Base-by-base conservation (phyloP, 768 basidiomycete genomes). In the Trametes cubensis region DNA sequence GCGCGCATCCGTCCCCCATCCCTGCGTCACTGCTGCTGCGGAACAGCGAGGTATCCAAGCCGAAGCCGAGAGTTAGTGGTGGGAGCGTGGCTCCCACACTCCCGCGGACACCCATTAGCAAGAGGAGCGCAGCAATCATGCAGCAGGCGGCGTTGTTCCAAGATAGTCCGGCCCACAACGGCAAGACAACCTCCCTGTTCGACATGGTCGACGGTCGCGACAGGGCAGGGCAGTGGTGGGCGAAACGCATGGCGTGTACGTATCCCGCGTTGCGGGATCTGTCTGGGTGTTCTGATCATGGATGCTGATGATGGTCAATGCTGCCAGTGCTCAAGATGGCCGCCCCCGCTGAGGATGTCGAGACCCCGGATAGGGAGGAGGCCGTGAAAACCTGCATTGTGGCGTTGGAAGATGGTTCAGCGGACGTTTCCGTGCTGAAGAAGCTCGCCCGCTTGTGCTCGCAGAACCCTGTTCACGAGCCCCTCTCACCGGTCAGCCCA, bases 141-240 rank as follows among this genome's bases (percentile, higher is more conserved):
- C 84, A 81, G 66, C 87, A 90, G 70, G 90, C 89, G 11, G 88
- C 90, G 15, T 74, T 87, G 66, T 95, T 94, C 77, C 80, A 86
- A 71, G 89, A 95, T 68, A 95, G 92, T 67, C 93, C 94, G 14
- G 81, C 81, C 40, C 78, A 82, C 34, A 82, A 81, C 64, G 80
- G 77, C 55, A 73, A 76, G 26, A 69, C 81, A 23, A 76, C 85
- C n/a, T 83, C 85, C 18, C 74, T 94, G 69, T 75, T 92, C 67
- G 86, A 90, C 65, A 85, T 87, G 21, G 73, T 91, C 60, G 84
- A 87, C 62, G 86, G 83, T 56, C 79, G 82, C 64, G 86, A 80
- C 62, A 84, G 87, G 67, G 87, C 90, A 68, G 86, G 84, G 21
- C 84, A 84, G 7, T 95, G 94, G 94, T 95, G 94, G 93, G 71